These are phyloP conservation scores for Penicillium sp. DNA, from an alignment of 2,329 filamentous ascomycete species.

Conservation along the genomic window DNA sequence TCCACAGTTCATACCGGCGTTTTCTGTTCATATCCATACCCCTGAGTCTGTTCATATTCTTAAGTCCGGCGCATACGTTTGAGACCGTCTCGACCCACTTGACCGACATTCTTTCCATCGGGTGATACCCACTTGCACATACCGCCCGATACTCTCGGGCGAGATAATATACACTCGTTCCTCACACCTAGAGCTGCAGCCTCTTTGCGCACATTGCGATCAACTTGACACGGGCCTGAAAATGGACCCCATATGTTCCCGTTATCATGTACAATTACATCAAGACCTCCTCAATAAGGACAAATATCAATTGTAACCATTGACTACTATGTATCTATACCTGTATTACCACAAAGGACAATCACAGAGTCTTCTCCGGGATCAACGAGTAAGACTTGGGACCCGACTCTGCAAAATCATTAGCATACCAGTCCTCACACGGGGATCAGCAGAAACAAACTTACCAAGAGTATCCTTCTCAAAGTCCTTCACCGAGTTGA, in stretches of 20 bases:
- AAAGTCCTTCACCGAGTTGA: slow-evolving; percentile 52
- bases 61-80: not conserved
- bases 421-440: not conserved
- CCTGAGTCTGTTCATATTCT: not conserved
- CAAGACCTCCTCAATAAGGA: not conserved
- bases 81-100: not conserved
- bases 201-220: slow-evolving; percentile 1
- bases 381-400: slow-evolving; percentile 42
- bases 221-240: not conserved
- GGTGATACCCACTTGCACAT: slow-evolving; percentile 16
- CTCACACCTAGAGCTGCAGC: slow-evolving; percentile 10
- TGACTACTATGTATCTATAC: not conserved
- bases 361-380: slow-evolving; percentile 29
- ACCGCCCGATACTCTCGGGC: slow-evolving; percentile 4
- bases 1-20: not conserved
- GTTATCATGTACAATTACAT: not conserved
- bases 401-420: slow-evolving; percentile 34
- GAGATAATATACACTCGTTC: slow-evolving; percentile 3
- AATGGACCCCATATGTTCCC: not conserved
- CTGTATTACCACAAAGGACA: not conserved
- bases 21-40: not conserved
- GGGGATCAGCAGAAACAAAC: not conserved
- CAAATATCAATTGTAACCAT: not conserved
- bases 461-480: slow-evolving; percentile 39
- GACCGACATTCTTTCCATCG: slow-evolving; percentile 1